Conservation (phyloP, 768 basidiomycete genomes). For the Filobasidium floriforme region DNA sequence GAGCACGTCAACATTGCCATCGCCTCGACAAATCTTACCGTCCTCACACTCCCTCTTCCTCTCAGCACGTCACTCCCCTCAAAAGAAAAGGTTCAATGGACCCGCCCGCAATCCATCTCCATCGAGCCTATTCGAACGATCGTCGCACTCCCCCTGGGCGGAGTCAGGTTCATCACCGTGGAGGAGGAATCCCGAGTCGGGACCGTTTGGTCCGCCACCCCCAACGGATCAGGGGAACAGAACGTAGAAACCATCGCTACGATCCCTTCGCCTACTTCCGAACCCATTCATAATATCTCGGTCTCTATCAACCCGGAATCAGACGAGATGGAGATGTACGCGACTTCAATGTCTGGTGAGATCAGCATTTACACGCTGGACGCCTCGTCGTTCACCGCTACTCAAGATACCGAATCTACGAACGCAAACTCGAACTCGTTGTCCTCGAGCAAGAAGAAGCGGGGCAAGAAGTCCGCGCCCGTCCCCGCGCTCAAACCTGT, state of each 20-base stretch:
- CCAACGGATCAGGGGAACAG: constrained; percentile 16
- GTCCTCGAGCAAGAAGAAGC: constrained; percentile 14
- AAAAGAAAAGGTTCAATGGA: constrained; percentile 25
- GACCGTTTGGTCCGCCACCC: constrained; percentile 15
- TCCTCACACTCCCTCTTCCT: constrained; percentile 29
- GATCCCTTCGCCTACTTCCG: constrained; percentile 32
- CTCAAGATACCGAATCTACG: constrained; percentile 2
- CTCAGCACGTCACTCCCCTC: constrained; percentile 31
- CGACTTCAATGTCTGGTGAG: constrained; percentile 39
- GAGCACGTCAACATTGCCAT: constrained; percentile 30
- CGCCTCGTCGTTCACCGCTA: constrained; percentile 27
- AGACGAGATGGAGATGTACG: constrained; percentile 28
- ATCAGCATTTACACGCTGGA: constrained; percentile 37
- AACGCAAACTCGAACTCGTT: neutral
- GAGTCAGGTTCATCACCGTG: constrained; percentile 12
- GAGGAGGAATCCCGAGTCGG: constrained; percentile 19
- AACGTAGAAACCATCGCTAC: constrained; percentile 37
- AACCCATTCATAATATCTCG: constrained; percentile 37
- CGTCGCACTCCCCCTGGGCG: constrained; percentile 32
- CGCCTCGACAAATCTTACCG: constrained; percentile 27
- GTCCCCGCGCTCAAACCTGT: constrained; percentile 16
- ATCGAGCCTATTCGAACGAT: constrained; percentile 24
- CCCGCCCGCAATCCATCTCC: constrained; percentile 28
- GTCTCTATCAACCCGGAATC: constrained; percentile 17
- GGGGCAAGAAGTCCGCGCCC: constrained; percentile 10